These are phyloP conservation scores for Suhomyces prunicola DNA, from an alignment of 805 yeast genomes.

Conservation along the genomic window DNA sequence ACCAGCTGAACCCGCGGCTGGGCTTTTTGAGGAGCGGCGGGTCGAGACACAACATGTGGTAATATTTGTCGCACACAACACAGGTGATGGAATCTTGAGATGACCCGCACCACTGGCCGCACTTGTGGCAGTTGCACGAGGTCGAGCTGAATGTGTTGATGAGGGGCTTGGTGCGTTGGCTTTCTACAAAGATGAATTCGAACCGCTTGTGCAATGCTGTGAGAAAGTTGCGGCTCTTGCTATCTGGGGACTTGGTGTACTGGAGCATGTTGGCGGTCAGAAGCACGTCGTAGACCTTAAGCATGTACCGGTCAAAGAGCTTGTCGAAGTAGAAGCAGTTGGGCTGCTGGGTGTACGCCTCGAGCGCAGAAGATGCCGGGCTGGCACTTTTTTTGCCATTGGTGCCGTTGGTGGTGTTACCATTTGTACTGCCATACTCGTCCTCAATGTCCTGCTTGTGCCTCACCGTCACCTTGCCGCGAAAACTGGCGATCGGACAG, in stretches of 20 bases:
- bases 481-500: slow-evolving; percentile 69
- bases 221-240: slow-evolving; percentile 58
- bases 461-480: slow-evolving; percentile 72
- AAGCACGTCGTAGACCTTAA: slow-evolving; percentile 74
- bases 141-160: slow-evolving; percentile 56
- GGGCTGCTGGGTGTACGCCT: slow-evolving; percentile 53
- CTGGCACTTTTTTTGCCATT: slow-evolving; percentile 8
- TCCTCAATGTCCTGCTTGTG: slow-evolving; percentile 66
- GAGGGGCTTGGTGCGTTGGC: slow-evolving; percentile 60
- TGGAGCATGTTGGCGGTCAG: slow-evolving; percentile 52
- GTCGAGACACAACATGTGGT: slow-evolving; percentile 80
- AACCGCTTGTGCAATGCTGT: slow-evolving; percentile 64
- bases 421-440: slow-evolving; percentile 11
- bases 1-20: slow-evolving; percentile 85
- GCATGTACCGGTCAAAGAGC: slow-evolving; percentile 82
- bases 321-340: slow-evolving; percentile 81
- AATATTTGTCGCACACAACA: slow-evolving; percentile 66
- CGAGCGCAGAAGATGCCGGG: slow-evolving; percentile 29
- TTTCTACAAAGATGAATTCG: slow-evolving; percentile 72
- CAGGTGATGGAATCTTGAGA: slow-evolving; percentile 69
- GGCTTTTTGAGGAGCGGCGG: slow-evolving; percentile 83
- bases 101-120: slow-evolving; percentile 82
- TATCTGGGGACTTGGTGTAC: slow-evolving; percentile 29
- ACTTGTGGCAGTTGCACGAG: slow-evolving; percentile 59
- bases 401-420: not conserved